These are phyloP conservation scores for Mitragyna speciosa DNA, from an alignment of 257 asterid species.

Conservation along the genomic window DNA sequence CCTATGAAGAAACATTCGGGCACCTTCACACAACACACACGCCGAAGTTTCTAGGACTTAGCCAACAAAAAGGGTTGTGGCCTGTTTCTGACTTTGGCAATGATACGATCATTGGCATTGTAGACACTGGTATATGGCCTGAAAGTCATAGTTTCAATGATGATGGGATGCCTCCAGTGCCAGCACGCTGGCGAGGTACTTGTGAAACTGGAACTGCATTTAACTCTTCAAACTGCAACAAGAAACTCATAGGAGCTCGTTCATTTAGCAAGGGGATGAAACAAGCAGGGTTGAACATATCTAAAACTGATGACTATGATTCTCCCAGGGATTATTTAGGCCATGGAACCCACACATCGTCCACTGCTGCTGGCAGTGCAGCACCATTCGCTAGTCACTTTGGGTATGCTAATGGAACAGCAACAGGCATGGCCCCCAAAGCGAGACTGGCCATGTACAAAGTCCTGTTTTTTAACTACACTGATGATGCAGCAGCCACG, in stretches of 20 bases:
- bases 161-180: conserved; percentile 17
- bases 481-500: not conserved
- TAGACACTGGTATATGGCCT: conserved; percentile 25
- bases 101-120: conserved; percentile 22
- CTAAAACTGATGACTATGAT: conserved; percentile 20
- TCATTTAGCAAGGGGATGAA: conserved; percentile 15
- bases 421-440: conserved; percentile 24
- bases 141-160: conserved; percentile 23
- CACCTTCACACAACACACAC: conserved; percentile 60
- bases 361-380: conserved; percentile 19
- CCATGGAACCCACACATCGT: conserved; percentile 26
- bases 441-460: conserved; percentile 24
- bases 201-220: conserved; percentile 21
- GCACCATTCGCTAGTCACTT: conserved; percentile 16
- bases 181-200: conserved; percentile 15
- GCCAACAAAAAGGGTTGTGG: not conserved
- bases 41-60: conserved; percentile 18
- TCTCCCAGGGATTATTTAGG: conserved; percentile 21
- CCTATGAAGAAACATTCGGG: conserved; percentile 40
- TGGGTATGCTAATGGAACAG: conserved; percentile 26
- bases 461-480: conserved; percentile 1
- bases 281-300: conserved; percentile 8
- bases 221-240: conserved; percentile 21
- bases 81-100: conserved; percentile 7
- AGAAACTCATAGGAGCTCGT: conserved; percentile 20